Conservation (phyloP, 2,329 filamentous ascomycete genomes). For the Calonectria fujianensis region DNA sequence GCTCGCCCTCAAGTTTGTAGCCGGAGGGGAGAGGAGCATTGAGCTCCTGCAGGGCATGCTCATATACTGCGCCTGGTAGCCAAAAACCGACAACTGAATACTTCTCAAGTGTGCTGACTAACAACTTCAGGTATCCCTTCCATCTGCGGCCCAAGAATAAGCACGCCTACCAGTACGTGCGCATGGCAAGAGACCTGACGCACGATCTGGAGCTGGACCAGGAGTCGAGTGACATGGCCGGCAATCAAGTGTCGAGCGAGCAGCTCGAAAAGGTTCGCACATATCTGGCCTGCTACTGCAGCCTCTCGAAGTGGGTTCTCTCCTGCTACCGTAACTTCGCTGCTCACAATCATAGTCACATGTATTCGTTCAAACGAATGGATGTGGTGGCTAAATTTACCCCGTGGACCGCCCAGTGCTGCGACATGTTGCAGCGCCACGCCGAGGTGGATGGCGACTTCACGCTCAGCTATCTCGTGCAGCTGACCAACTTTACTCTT, state of each 20-base stretch:
- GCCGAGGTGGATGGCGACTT: conserved; percentile 63
- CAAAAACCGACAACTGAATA: background rate
- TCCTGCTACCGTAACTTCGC: background rate
- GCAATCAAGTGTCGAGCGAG: conserved; percentile 33
- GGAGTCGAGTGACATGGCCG: conserved; percentile 40
- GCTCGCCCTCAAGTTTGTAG: conserved; percentile 73
- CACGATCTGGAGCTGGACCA: conserved; percentile 70
- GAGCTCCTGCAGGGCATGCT: conserved; percentile 75
- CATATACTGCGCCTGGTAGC: conserved; percentile 75
- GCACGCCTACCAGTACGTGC: conserved; percentile 70
- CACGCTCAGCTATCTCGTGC: conserved; percentile 65
- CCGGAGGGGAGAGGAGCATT: conserved; percentile 73
- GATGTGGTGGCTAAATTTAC: conserved; percentile 60
- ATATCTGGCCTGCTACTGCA: conserved; percentile 67
- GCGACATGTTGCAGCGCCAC: conserved; percentile 64
- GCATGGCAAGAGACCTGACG: conserved; percentile 71
- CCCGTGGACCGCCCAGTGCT: conserved; percentile 66
- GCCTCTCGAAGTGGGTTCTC: conserved; percentile 62
- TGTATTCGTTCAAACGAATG: conserved; percentile 62
- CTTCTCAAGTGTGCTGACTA: background rate
- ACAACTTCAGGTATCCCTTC: conserved; percentile 69
- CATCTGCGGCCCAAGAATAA: conserved; percentile 72
- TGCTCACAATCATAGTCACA: conserved; percentile 58
- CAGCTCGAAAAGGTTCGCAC: conserved; percentile 67
- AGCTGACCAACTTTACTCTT: conserved; percentile 63